These are phyloP conservation scores for Kodamaea sp. DNA, from an alignment of 1,139 yeast genomes.

Conservation along the genomic window DNA sequence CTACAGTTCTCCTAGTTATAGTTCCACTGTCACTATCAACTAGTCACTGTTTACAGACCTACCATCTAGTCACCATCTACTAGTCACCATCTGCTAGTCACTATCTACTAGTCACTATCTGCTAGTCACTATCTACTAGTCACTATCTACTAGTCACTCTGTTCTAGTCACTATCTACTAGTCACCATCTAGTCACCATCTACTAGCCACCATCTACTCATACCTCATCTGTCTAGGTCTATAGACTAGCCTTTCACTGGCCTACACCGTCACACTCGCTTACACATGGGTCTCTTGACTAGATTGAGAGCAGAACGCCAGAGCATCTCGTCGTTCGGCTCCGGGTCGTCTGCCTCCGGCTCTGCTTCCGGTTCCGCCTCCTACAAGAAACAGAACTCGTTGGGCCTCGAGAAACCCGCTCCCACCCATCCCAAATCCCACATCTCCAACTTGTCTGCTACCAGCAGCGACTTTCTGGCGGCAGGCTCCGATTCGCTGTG, in stretches of 20 bases:
- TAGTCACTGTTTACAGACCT: too few species aligned
- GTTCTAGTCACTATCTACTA: too few species aligned
- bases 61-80: too few species aligned
- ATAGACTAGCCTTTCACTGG: neutral
- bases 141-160: too few species aligned
- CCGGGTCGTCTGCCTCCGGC: constrained; percentile 4
- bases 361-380: constrained; percentile 6
- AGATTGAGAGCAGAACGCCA: constrained; percentile 17
- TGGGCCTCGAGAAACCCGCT: constrained; percentile 11
- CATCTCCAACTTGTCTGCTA: constrained; percentile 23
- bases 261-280: neutral
- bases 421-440: constrained; percentile 15
- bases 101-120: too few species aligned
- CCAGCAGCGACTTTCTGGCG: constrained; percentile 36
- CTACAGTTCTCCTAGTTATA: too few species aligned
- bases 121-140: too few species aligned
- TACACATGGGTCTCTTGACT: constrained; percentile 23
- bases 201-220: too few species aligned
- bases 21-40: too few species aligned
- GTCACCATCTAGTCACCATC: too few species aligned
- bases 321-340: constrained; percentile 5
- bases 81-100: too few species aligned
- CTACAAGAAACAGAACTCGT: constrained; percentile 8
- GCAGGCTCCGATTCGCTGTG: constrained; percentile 36
- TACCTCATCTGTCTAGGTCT: too few species aligned